Conservation (phyloP, 2,329 filamentous ascomycete genomes). For the Trichoderma aggressivum region DNA sequence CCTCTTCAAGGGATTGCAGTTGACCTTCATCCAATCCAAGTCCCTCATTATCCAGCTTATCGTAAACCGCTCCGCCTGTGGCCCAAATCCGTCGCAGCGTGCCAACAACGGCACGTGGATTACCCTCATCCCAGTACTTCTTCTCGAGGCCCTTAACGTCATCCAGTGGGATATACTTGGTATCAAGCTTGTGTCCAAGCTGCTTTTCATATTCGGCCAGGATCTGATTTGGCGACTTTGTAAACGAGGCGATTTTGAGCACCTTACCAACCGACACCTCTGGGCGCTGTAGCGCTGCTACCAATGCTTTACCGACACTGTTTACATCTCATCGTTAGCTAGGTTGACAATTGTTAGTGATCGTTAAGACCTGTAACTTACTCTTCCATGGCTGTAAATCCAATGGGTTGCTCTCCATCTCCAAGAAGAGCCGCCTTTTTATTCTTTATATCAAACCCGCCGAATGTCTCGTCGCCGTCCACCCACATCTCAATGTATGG, state of each 20-base stretch:
- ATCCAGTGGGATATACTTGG: slow-evolving; percentile 45
- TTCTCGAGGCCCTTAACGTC: slow-evolving; percentile 55
- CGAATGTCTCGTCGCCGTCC: slow-evolving; percentile 27
- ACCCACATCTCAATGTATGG: slow-evolving; percentile 62
- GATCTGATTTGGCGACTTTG: slow-evolving; percentile 59
- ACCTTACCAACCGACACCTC: slow-evolving; percentile 51
- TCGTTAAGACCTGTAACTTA: slow-evolving; percentile 35
- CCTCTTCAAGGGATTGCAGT: slow-evolving; percentile 40
- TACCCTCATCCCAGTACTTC: slow-evolving; percentile 53
- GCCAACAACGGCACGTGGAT: slow-evolving; percentile 50
- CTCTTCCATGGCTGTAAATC: slow-evolving; percentile 70
- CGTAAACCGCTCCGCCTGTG: slow-evolving; percentile 68
- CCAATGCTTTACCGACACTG: slow-evolving; percentile 64
- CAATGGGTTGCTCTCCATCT: slow-evolving; percentile 58
- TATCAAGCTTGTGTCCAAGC: slow-evolving; percentile 45
- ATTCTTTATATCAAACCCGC: slow-evolving; percentile 56
- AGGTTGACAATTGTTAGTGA: background rate
- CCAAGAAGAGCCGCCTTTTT: slow-evolving; percentile 61
- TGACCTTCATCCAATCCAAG: slow-evolving; percentile 50
- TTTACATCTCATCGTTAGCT: background rate
- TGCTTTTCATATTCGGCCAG: slow-evolving; percentile 66
- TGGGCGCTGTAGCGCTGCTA: slow-evolving; percentile 58
- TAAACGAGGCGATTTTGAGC: slow-evolving; percentile 69
- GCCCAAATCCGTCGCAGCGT: slow-evolving; percentile 71
- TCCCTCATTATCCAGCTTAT: slow-evolving; percentile 61